Base-by-base conservation (phyloP, 2,329 filamentous ascomycete species). In the Grosmannia serpens region DNA sequence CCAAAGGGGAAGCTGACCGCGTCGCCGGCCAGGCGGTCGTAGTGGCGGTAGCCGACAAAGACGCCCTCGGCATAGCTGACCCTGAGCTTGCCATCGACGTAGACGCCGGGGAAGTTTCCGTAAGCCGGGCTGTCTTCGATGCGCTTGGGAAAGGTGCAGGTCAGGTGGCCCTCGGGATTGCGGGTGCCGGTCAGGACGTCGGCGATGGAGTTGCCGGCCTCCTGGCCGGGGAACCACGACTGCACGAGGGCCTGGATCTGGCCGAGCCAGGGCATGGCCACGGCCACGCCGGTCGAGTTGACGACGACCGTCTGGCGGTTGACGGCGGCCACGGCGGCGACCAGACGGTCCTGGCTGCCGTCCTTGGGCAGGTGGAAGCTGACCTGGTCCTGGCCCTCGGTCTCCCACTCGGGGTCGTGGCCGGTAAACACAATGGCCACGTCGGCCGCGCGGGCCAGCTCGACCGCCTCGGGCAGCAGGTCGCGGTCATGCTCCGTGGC, bases 11-110 rank as follows among this genome's bases (percentile, higher is more conserved):
- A 92, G 35, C n/a, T 41, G 41, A 41, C 13, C 29, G n/a, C 26
- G 29, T 22, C 33, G 87, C 78, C 0, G 86, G 81, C 0, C 74
- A 41, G 77, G 65, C 81, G 85, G 66, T 94, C 88, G 69, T 89
- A 92, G 74, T 85, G 90, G n/a, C 88, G 79, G 71, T 94, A 92
- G 4, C 88, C 89, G 38, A 92, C 77, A 68, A 89, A 92, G 52
- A 94, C 75, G 60, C 89, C 88, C 70, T 94, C 89, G 51, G 86
- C 87, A 67, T 92, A 92, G 1, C 89, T 73, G 0, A 86, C 84
- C 60, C 86, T 79, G 47, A 86, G 82, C 41, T 84, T 83, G 69
- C 91, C 87, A n/a, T 6, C 17, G n/a, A 24, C 51, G 20, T 33
- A 24, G 7, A n/a, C n/a, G 17, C 81, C 80, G 35, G 78, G 75